phyloP scores from a whole-genome alignment of 345 rosid genomes.

The Acer saccharum region DNA sequence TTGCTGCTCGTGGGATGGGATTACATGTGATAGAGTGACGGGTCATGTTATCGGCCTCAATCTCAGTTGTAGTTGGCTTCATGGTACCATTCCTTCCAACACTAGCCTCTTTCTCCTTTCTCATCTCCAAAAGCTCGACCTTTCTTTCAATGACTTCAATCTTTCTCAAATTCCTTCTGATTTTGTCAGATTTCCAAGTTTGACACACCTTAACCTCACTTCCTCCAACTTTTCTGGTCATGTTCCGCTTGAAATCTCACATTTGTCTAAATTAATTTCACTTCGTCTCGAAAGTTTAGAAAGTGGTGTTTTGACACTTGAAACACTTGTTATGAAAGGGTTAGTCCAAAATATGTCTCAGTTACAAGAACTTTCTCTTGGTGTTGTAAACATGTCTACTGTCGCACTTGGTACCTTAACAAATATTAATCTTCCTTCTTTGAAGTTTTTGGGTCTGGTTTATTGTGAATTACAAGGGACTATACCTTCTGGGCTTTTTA shows the following conservation, averaged over 20 bases:
- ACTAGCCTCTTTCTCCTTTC: too few species aligned
- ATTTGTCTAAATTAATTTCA: background rate
- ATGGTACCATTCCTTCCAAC: too few species aligned
- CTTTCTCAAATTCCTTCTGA: conserved; percentile 1
- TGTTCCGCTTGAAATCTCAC: conserved; percentile 21
- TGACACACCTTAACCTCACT: conserved; percentile 32
- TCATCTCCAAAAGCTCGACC: too few species aligned
- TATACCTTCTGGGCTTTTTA: too few species aligned
- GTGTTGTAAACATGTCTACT: background rate
- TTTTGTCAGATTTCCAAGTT: background rate
- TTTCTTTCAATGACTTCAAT: background rate
- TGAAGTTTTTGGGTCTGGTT: background rate
- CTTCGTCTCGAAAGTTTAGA: too few species aligned
- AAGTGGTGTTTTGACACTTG: background rate
- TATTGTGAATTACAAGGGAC: background rate
- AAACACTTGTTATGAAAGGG: background rate
- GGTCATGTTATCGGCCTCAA: too few species aligned
- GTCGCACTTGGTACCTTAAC: background rate
- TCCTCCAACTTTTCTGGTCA: background rate
- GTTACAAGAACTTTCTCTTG: background rate
- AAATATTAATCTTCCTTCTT: conserved; percentile 3
- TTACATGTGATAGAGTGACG: too few species aligned
- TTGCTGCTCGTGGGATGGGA: too few species aligned
- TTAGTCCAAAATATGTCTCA: background rate
- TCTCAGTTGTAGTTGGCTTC: too few species aligned